Conservation (phyloP, 495 filamentous ascomycete genomes). For the Immersiella caudata region DNA sequence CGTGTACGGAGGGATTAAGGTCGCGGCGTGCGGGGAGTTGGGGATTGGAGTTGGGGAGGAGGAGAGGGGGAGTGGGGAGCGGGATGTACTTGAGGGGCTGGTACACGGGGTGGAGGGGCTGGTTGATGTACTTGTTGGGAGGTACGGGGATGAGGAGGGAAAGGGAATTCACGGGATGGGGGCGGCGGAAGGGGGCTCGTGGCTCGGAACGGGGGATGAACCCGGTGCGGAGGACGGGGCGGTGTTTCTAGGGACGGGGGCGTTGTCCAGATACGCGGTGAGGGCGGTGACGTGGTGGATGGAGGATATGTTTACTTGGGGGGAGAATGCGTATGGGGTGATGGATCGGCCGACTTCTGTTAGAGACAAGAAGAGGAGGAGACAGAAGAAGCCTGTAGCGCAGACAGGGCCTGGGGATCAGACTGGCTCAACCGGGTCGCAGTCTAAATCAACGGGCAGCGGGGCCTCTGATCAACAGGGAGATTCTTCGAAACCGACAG, state of each 20-base stretch:
- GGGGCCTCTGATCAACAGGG: background rate
- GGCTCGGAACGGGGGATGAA: slow-evolving; percentile 67
- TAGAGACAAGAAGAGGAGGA: slow-evolving; percentile 25
- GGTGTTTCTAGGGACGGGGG: slow-evolving; percentile 77
- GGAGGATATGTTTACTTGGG: slow-evolving; percentile 78
- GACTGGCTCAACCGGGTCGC: background rate
- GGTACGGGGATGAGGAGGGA: slow-evolving; percentile 64
- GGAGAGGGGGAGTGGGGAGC: slow-evolving; percentile 86
- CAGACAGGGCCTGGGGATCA: background rate
- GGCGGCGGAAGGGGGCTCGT: slow-evolving; percentile 43
- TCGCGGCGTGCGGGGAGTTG: slow-evolving; percentile 87
- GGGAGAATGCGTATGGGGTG: slow-evolving; percentile 78
- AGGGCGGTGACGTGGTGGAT: slow-evolving; percentile 76
- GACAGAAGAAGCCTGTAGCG: background rate
- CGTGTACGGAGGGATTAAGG: slow-evolving; percentile 81
- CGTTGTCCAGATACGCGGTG: slow-evolving; percentile 65
- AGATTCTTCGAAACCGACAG: background rate
- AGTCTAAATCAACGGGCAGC: background rate
- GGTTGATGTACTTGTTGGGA: slow-evolving; percentile 84
- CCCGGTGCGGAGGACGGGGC: slow-evolving; percentile 76
- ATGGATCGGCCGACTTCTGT: slow-evolving; percentile 68
- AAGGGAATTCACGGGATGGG: slow-evolving; percentile 1
- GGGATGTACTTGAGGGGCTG: slow-evolving; percentile 87
- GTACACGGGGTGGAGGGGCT: slow-evolving; percentile 65
- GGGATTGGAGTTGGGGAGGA: slow-evolving; percentile 94